These are phyloP conservation scores for Ganoderma resinaceum DNA, from an alignment of 1,284 basidiomycete genomes.

Conservation along the genomic window DNA sequence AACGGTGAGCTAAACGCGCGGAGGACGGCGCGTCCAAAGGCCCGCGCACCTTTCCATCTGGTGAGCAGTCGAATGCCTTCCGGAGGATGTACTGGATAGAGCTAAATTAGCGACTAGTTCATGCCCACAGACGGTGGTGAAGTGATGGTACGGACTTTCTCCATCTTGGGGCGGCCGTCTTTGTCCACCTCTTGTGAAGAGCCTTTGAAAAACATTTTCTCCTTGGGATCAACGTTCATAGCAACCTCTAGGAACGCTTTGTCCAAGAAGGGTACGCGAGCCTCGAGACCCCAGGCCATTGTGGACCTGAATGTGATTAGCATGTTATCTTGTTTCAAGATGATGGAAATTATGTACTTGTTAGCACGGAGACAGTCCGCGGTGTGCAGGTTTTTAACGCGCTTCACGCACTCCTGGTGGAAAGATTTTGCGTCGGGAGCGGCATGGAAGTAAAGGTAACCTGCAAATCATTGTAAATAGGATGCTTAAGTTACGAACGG, in stretches of 20 bases:
- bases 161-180: slow-evolving; percentile 91
- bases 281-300: slow-evolving; percentile 99
- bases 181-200: slow-evolving; percentile 76
- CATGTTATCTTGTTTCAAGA: background rate
- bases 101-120: background rate
- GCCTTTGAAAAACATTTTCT: slow-evolving; percentile 94
- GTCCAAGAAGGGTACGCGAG: slow-evolving; percentile 99
- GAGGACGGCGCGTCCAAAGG: background rate
- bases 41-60: slow-evolving; percentile 75
- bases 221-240: slow-evolving; percentile 89
- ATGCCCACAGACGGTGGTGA: background rate
- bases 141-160: slow-evolving; percentile 68
- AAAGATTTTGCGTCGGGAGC: slow-evolving; percentile 91
- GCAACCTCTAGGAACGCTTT: slow-evolving; percentile 94
- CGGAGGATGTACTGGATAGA: slow-evolving; percentile 89
- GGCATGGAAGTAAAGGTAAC: slow-evolving; percentile 99
- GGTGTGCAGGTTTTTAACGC: slow-evolving; percentile 98
- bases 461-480: slow-evolving; percentile 46
- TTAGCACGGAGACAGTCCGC: slow-evolving; percentile 98
- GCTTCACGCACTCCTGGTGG: slow-evolving; percentile 95
- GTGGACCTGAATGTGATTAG: slow-evolving; percentile 72
- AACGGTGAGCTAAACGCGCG: slow-evolving; percentile 3
- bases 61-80: slow-evolving; percentile 94
- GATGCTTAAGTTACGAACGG: slow-evolving; percentile 7
- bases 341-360: slow-evolving; percentile 65